These are phyloP conservation scores for Haematococcus lacustris DNA, from an alignment of 139 green algal species.

Conservation along the genomic window DNA sequence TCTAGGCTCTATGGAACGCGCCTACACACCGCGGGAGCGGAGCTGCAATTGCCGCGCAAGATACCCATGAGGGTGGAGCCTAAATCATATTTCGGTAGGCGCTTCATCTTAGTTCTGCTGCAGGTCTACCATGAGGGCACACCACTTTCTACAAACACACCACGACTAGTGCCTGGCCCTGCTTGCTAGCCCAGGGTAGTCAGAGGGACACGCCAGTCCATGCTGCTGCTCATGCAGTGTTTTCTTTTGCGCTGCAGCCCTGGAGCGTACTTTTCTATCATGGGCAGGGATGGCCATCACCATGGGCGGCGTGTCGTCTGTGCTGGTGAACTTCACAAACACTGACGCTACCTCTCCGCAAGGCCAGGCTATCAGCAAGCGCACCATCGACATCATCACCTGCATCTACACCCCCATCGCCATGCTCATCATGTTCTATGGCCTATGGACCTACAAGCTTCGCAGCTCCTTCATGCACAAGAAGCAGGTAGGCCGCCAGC, in stretches of 20 bases:
- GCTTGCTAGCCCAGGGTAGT: background rate
- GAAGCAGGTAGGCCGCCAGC: constrained; percentile 57
- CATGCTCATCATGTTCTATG: constrained; percentile 78
- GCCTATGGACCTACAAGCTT: constrained; percentile 74
- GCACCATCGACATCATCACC: constrained; percentile 68
- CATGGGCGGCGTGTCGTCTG: constrained; percentile 70
- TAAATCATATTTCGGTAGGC: constrained; percentile 81
- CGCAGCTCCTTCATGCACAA: constrained; percentile 62
- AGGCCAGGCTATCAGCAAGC: constrained; percentile 38
- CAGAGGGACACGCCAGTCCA: background rate
- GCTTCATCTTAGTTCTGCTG: background rate
- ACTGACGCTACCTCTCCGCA: background rate
- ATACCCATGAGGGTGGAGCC: constrained; percentile 82
- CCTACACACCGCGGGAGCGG: constrained; percentile 3
- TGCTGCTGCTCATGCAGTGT: background rate
- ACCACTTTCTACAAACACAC: background rate
- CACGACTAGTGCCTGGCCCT: background rate
- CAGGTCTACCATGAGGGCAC: background rate
- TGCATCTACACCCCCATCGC: constrained; percentile 69
- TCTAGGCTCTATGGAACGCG: constrained; percentile 1
- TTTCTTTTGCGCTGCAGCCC: background rate
- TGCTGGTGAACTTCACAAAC: constrained; percentile 59
- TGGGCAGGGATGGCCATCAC: constrained; percentile 84
- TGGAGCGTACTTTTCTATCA: constrained; percentile 74
- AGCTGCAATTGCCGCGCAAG: constrained; percentile 64